Evolutionary conservation across 805 yeast species (phyloP).

Genomic region (Kodamaea fukazawae): DNA sequence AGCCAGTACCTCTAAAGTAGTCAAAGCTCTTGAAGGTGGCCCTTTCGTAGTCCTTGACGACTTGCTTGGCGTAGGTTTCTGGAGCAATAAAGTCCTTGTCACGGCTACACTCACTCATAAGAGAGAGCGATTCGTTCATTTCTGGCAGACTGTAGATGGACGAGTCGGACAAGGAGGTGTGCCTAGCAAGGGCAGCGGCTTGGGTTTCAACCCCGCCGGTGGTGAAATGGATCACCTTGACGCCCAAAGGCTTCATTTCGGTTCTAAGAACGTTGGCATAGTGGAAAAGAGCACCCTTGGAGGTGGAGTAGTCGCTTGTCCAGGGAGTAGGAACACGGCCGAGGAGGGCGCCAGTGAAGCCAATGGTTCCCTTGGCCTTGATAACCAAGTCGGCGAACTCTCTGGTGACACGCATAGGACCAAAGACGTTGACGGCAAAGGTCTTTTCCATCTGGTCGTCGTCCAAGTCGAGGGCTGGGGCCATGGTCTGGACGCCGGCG

Average conservation of each 20-base stretch:
- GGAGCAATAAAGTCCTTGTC: too few relatives aligned
- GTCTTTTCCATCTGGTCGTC: slow-evolving; percentile 51
- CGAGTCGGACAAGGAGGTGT: too few relatives aligned
- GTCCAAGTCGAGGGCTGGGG: slow-evolving; percentile 65
- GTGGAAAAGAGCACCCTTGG: slow-evolving; percentile 75
- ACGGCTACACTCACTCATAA: too few relatives aligned
- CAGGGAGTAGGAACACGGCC: slow-evolving; percentile 72
- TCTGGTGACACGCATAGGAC: slow-evolving; percentile 61
- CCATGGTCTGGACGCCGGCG: slow-evolving; percentile 75
- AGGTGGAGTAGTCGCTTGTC: slow-evolving; percentile 59
- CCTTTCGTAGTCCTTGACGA: too few relatives aligned
- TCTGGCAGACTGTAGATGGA: slow-evolving; percentile 2
- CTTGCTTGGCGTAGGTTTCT: too few relatives aligned
- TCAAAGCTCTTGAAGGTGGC: too few relatives aligned
- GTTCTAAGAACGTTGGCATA: slow-evolving; percentile 60
- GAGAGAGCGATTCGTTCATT: background rate
- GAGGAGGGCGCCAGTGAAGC: slow-evolving; percentile 71
- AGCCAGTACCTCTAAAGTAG: too few relatives aligned
- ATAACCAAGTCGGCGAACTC: slow-evolving; percentile 56
- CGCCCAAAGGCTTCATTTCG: slow-evolving; percentile 71
- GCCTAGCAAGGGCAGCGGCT: slow-evolving; percentile 30
- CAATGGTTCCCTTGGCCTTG: slow-evolving; percentile 63
- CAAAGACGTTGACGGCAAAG: slow-evolving; percentile 66
- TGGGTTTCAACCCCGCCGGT: slow-evolving; percentile 77
- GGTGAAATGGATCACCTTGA: slow-evolving; percentile 62